Conservation (phyloP, 192 early-diverging fungal genomes). For the Rhizoclosmatium sp. region DNA sequence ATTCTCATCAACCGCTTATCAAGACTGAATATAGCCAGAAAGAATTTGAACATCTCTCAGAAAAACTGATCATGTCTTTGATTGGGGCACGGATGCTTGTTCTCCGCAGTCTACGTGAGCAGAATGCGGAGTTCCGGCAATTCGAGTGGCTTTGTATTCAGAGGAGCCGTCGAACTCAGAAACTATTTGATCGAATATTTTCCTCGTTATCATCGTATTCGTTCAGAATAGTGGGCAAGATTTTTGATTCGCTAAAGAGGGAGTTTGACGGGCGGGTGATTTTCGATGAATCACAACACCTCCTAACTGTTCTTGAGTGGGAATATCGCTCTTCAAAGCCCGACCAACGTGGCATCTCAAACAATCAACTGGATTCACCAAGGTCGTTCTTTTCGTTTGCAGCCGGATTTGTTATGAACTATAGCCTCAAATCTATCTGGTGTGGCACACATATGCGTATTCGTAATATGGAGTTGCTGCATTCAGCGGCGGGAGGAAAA, state of each 20-base stretch:
- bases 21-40: conserved; percentile 6
- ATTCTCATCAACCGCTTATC: neutral
- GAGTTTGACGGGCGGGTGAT: conserved; percentile 22
- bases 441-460: conserved; percentile 40
- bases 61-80: neutral
- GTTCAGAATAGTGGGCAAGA: neutral
- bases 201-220: neutral
- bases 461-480: conserved; percentile 32
- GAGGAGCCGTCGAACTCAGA: conserved; percentile 11
- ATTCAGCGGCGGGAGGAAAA: conserved; percentile 25
- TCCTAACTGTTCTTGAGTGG: conserved; percentile 21
- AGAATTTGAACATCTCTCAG: conserved; percentile 9
- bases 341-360: conserved; percentile 18
- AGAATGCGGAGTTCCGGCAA: neutral
- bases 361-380: conserved; percentile 22
- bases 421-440: conserved; percentile 22
- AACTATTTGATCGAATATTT: neutral
- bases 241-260: neutral
- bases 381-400: conserved; percentile 37
- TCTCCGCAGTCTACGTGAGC: neutral
- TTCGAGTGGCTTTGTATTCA: conserved; percentile 21
- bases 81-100: conserved; percentile 7
- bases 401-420: conserved; percentile 17
- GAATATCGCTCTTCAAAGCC: conserved; percentile 25
- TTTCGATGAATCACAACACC: conserved; percentile 39